A percentile compares a stretch with the other conserved stretches of the same genome.
phyloP scores from a whole-genome alignment of 345 rosid species.

The Clausena lansium region DNA sequence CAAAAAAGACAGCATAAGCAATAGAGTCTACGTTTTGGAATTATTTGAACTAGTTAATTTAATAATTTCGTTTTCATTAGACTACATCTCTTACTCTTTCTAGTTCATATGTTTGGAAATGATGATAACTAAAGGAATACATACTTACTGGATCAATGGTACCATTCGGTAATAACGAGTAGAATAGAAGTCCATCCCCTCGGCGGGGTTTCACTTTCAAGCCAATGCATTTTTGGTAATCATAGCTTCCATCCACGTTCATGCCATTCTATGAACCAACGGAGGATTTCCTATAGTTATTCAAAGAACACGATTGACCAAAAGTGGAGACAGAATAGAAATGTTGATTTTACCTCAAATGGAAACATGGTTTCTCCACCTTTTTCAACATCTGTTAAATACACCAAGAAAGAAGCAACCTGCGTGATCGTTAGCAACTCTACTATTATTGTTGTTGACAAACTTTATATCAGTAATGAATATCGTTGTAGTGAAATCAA shows the following conservation, averaged over 20 bases:
- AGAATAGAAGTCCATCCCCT: conserved; percentile 71
- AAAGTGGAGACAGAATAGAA: not conserved
- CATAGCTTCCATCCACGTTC: conserved; percentile 41
- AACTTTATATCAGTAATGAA: not conserved
- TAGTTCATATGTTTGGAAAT: not conserved
- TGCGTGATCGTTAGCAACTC: conserved; percentile 9
- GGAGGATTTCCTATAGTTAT: not conserved
- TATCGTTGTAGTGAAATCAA: not conserved
- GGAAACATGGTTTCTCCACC: conserved; percentile 82
- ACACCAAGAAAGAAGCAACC: conserved; percentile 65
- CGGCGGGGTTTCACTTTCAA: conserved; percentile 54
- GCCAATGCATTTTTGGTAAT: conserved; percentile 49
- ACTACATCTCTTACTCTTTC: not conserved
- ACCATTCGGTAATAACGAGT: conserved; percentile 52
- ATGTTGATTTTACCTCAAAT: conserved; percentile 43
- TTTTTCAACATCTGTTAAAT: conserved; percentile 58
- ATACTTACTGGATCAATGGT: conserved; percentile 55
- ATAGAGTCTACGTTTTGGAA: no score
- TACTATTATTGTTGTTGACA: not conserved
- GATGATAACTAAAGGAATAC: not conserved
- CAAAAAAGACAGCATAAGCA: no score
- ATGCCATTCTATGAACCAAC: conserved; percentile 41
- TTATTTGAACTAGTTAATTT: no score
- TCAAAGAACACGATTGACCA: not conserved
- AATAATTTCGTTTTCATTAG: no score